Evolutionary conservation across 805 yeast species (phyloP).

Genomic region (Candida alai): DNA sequence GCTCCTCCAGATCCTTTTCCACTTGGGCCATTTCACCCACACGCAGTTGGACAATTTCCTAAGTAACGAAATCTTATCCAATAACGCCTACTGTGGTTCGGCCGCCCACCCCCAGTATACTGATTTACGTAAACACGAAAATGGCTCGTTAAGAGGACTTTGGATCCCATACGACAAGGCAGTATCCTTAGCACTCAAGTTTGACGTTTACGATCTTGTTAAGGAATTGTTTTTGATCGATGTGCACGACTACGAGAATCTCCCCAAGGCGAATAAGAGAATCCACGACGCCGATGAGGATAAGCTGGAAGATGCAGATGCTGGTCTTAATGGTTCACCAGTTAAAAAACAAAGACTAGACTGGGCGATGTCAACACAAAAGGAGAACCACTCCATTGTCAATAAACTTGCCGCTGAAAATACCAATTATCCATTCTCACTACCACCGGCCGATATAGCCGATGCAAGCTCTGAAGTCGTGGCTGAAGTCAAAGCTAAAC

Average conservation of each 20-base stretch:
- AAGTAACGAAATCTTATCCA: constrained; percentile 29
- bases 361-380: no score
- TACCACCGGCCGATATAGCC: constrained; percentile 23
- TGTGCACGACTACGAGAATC: constrained; percentile 40
- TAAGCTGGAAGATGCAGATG: constrained; percentile 7
- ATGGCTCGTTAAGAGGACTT: constrained; percentile 27
- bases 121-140: constrained; percentile 29
- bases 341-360: constrained; percentile 24
- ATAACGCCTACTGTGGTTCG: constrained; percentile 26
- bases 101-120: constrained; percentile 16
- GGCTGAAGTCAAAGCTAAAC: constrained; percentile 29
- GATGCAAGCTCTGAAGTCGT: constrained; percentile 24
- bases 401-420: constrained; percentile 15
- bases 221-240: constrained; percentile 39
- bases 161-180: constrained; percentile 46
- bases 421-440: constrained; percentile 33
- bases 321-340: constrained; percentile 25
- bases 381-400: not conserved
- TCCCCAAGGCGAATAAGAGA: constrained; percentile 25
- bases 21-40: constrained; percentile 22
- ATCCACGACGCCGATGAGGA: constrained; percentile 14
- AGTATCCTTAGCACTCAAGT: constrained; percentile 32
- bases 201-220: constrained; percentile 35
- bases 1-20: constrained; percentile 30
- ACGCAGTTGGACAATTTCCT: constrained; percentile 28